Evolutionary conservation across 202 grass and related monocot species (phyloP).

Genomic region (Panicum hallii): DNA sequence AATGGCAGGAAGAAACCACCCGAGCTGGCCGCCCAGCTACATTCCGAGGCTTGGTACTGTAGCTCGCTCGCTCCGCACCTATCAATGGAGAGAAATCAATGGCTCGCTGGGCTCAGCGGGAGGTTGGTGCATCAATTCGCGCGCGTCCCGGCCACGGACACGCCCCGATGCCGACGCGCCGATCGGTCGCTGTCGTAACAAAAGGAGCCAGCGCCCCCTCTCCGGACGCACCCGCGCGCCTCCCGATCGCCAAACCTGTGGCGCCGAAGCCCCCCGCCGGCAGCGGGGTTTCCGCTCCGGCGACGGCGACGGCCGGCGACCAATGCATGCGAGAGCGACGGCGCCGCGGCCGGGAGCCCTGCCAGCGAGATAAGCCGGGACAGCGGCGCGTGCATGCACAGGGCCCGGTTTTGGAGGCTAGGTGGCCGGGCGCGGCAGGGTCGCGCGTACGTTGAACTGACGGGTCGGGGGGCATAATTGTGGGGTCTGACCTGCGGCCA

Average conservation of each 20-base stretch:
- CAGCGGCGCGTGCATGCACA: slow-evolving; percentile 46
- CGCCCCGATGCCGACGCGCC: neutral
- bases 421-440: neutral
- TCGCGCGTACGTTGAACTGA: slow-evolving; percentile 40
- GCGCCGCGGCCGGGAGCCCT: neutral
- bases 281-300: neutral
- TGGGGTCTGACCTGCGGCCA: neutral
- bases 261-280: slow-evolving; percentile 21
- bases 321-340: slow-evolving; percentile 6
- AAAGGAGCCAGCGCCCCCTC: neutral
- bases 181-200: neutral
- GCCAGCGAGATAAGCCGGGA: neutral
- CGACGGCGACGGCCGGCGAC: slow-evolving; percentile 39
- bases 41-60: slow-evolving; percentile 24
- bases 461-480: slow-evolving; percentile 23
- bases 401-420: slow-evolving; percentile 23
- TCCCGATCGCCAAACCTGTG: slow-evolving; percentile 24
- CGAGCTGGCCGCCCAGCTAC: neutral
- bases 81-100: neutral
- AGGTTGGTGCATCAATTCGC: slow-evolving; percentile 6
- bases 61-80: neutral
- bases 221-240: neutral
- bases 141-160: neutral
- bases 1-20: neutral
- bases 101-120: neutral